These are phyloP conservation scores for Erysimum cheiri DNA, from an alignment of 441 rosid species.

Conservation along the genomic window DNA sequence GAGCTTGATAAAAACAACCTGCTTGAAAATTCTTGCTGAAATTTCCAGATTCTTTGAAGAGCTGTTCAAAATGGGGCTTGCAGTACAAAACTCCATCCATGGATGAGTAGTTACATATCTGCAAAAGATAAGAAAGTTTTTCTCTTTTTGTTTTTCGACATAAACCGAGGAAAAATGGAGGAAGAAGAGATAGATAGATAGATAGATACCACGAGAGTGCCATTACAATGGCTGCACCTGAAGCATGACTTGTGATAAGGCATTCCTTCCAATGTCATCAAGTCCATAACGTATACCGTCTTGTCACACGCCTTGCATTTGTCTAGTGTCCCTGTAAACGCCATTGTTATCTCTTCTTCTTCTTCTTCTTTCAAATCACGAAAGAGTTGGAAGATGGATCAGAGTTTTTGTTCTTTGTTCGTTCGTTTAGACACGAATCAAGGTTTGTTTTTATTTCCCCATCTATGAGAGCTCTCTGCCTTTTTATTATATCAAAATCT, in stretches of 20 bases:
- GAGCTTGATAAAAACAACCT: conserved; percentile 49
- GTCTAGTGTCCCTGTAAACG: conserved; percentile 89
- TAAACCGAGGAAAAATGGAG: neutral
- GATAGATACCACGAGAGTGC: conserved; percentile 74
- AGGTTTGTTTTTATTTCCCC: neutral
- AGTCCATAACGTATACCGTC: conserved; percentile 83
- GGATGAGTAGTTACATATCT: conserved; percentile 97
- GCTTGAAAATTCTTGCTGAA: conserved; percentile 92
- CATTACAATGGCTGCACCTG: conserved; percentile 95
- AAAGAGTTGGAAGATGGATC: conserved; percentile 2
- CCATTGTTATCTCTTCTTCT: conserved; percentile 47
- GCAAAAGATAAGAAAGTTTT: neutral
- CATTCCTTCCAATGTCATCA: conserved; percentile 82
- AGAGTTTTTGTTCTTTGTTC: neutral
- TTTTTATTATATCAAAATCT: conserved; percentile 26
- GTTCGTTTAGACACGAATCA: neutral
- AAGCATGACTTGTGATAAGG: conserved; percentile 95
- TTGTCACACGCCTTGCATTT: conserved; percentile 96
- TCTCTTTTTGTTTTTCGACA: neutral
- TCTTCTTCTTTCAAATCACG: conserved; percentile 14
- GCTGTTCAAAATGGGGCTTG: conserved; percentile 94
- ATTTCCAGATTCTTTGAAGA: conserved; percentile 95
- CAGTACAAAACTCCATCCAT: conserved; percentile 98
- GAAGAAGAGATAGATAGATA: neutral
- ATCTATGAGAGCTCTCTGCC: conserved; percentile 18